These are phyloP conservation scores for Alnus rubra DNA, from an alignment of 306 rosid species.

Conservation along the genomic window DNA sequence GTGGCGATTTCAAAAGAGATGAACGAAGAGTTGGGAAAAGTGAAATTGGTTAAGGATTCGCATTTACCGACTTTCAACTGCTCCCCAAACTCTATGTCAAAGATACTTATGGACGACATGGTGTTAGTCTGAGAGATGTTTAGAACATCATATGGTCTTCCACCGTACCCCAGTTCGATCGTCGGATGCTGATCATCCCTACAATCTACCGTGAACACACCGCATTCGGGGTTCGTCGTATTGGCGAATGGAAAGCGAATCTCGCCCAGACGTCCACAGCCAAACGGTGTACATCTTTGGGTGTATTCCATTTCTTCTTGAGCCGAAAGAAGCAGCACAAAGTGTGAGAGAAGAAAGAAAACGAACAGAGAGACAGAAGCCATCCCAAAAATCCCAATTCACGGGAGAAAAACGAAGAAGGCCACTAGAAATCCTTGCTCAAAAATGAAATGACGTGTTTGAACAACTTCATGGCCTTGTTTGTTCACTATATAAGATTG, in stretches of 20 bases:
- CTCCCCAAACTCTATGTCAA: background rate
- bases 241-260: background rate
- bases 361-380: background rate
- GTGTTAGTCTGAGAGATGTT: background rate
- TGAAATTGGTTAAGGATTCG: background rate
- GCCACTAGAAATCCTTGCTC: too few species aligned
- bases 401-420: too few species aligned
- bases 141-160: background rate
- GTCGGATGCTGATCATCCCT: too few species aligned
- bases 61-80: background rate
- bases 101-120: background rate
- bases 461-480: too few species aligned
- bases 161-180: background rate
- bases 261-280: background rate
- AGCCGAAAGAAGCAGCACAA: conserved; percentile 1
- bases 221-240: background rate
- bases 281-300: too few species aligned
- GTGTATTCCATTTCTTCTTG: too few species aligned
- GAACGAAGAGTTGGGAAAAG: background rate
- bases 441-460: too few species aligned
- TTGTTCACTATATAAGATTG: too few species aligned
- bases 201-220: background rate
- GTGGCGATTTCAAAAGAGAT: conserved; percentile 7
- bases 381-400: background rate
- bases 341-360: background rate